These are phyloP conservation scores for Royoungia palumana DNA, from an alignment of 768 basidiomycete genomes.

Conservation along the genomic window DNA sequence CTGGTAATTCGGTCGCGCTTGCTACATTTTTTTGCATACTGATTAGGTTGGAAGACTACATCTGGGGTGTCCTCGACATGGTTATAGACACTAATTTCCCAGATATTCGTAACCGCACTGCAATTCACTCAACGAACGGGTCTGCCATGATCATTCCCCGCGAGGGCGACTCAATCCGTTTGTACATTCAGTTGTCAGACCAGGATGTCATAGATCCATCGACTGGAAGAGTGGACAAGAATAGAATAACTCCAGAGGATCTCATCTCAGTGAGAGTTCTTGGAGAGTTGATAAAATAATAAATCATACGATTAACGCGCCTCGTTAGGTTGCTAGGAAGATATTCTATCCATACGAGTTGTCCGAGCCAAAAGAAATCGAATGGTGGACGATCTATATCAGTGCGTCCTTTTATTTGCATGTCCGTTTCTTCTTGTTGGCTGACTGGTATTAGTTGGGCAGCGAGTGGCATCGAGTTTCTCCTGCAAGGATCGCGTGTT, in stretches of 20 bases:
- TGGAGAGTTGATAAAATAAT: too few species aligned
- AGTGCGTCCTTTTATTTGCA: constrained; percentile 38
- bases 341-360: constrained; percentile 57
- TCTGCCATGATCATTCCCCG: constrained; percentile 75
- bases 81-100: constrained; percentile 73
- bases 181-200: constrained; percentile 68
- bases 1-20: constrained; percentile 27
- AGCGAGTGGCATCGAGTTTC: constrained; percentile 66
- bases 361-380: constrained; percentile 43
- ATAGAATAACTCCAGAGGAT: constrained; percentile 44
- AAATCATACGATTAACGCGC: background rate
- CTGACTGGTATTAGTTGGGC: constrained; percentile 49
- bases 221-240: constrained; percentile 54
- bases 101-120: constrained; percentile 62
- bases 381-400: constrained; percentile 75
- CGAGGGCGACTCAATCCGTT: constrained; percentile 60
- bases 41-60: constrained; percentile 46
- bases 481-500: constrained; percentile 63
- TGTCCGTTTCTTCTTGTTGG: background rate
- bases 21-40: background rate
- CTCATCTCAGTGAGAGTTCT: constrained; percentile 46
- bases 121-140: constrained; percentile 66
- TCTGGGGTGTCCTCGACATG: constrained; percentile 83
- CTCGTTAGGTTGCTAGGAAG: constrained; percentile 48
- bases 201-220: constrained; percentile 41